Evolutionary conservation across 164 flowering plant species (phyloP).

Genomic region (Pachysandra terminalis): DNA sequence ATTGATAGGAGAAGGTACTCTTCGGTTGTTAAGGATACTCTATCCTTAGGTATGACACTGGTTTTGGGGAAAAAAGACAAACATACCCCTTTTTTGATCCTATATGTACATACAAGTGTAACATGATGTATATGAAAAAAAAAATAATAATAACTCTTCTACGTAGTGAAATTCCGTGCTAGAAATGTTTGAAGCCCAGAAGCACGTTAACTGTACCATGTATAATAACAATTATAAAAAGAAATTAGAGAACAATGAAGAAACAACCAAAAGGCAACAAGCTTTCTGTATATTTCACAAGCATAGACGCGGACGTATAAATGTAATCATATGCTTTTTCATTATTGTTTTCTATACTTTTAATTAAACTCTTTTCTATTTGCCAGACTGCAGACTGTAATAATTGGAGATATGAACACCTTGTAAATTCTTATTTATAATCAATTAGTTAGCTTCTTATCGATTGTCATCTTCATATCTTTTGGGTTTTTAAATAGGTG

Average conservation of each 20-base stretch:
- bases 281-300: neutral
- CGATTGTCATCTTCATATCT: neutral
- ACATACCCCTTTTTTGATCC: too few relatives aligned
- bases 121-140: too few relatives aligned
- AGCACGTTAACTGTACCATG: too few relatives aligned
- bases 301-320: too few relatives aligned
- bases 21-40: neutral
- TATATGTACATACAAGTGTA: too few relatives aligned
- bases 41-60: neutral
- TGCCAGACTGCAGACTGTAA: neutral
- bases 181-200: too few relatives aligned
- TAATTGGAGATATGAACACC: neutral
- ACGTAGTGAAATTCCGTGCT: too few relatives aligned
- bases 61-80: too few relatives aligned
- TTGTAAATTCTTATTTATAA: too few relatives aligned
- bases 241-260: neutral
- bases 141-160: too few relatives aligned
- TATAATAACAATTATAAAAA: too few relatives aligned
- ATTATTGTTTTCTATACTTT: neutral
- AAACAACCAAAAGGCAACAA: neutral
- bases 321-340: neutral
- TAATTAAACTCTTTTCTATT: neutral
- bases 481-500: slow-evolving; percentile 48
- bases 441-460: too few relatives aligned
- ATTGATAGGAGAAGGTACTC: neutral